Percentiles rank a stretch among this genome's conserved stretches.
phyloP scores from a whole-genome alignment of 495 filamentous ascomycete genomes.

The Diplogelasinospora grovesii region DNA sequence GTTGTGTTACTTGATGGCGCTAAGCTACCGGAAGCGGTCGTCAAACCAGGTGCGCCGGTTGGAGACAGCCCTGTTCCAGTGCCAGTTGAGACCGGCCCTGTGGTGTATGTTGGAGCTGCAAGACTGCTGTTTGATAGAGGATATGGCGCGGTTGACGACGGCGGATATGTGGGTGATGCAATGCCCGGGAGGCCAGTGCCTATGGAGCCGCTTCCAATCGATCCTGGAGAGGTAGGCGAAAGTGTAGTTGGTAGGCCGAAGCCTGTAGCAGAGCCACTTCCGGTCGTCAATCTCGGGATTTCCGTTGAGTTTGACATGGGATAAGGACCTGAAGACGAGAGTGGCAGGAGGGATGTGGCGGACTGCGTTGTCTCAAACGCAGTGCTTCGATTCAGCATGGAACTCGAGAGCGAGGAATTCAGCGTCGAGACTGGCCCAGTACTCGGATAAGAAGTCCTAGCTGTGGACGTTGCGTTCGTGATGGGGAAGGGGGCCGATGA shows the following conservation, averaged over 20 bases:
- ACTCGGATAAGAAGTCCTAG: constrained; percentile 1
- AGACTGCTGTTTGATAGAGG: constrained; percentile 12
- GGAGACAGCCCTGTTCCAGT: constrained; percentile 2
- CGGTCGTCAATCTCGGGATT: background rate
- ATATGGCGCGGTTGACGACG: constrained; percentile 4
- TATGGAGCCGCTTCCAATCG: too few relatives aligned
- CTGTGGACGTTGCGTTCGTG: constrained; percentile 12
- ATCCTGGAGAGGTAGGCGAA: too few relatives aligned
- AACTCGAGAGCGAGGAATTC: background rate
- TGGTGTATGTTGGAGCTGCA: background rate
- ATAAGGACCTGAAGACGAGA: constrained; percentile 1
- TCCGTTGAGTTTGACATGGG: constrained; percentile 3
- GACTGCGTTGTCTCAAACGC: background rate
- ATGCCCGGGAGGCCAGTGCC: background rate
- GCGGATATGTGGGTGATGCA: background rate
- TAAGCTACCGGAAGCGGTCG: background rate
- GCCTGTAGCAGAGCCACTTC: background rate
- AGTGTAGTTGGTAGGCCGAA: background rate
- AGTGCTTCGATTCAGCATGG: background rate
- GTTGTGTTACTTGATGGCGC: background rate
- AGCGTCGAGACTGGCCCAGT: constrained; percentile 1
- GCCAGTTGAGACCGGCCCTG: constrained; percentile 8
- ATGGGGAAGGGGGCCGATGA: constrained; percentile 9
- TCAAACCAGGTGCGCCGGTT: background rate
- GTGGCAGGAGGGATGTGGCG: too few relatives aligned